Evolutionary conservation across 805 yeast genomes (phyloP), one percentile per base, ranked within the genome.

Genomic region (Metschnikowia koreensis): DNA sequence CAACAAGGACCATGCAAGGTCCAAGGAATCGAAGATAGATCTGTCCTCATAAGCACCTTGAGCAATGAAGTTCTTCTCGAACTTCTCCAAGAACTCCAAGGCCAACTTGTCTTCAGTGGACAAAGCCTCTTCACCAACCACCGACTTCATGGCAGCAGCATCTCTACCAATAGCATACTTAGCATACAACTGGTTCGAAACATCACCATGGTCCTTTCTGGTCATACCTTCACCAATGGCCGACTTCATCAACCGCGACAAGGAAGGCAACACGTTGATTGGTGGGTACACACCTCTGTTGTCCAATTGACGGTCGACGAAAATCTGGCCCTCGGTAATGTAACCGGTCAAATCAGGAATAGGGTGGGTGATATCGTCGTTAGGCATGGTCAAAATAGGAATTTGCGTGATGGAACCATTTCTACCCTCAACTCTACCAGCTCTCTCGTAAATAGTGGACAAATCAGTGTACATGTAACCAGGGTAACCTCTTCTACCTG

Each of bases 221-320:
- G 99, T 94, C 97, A 93, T 92, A 68, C 98, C 98, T 75, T 96
- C 99, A 78, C 99, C 99, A 75, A 94, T 94, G 63, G 99, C 99
- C 57, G 96, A 87, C 80, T 94, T 94, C 99, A 94, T 94, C 73
- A 94, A 84, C 79, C 99, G 90, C 52, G 97, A 90, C 67, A 94
- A 81, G 5, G 98, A 92, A 52, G 99, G 99, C 69, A 94, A 82
- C 42, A 94, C 99, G 69, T 94, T 94, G 74, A 94, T 94, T 64
- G 99, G 99, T 61, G 99, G 99, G 72, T 94, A 96, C 65, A 94
- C 80, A 83, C 98, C 99, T 74, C 94, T 90, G 76, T 96, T 92
- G 70, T 87, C 80, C 70, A 94, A 81, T 76, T 91, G 97, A 79
- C 99, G 89, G 76, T 94, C 99, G 63, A 94, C 86, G 58, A 87